Evolutionary conservation across 2,329 filamentous ascomycete species (phyloP).

Genomic region (Stagonosporopsis cucurbitacearum): DNA sequence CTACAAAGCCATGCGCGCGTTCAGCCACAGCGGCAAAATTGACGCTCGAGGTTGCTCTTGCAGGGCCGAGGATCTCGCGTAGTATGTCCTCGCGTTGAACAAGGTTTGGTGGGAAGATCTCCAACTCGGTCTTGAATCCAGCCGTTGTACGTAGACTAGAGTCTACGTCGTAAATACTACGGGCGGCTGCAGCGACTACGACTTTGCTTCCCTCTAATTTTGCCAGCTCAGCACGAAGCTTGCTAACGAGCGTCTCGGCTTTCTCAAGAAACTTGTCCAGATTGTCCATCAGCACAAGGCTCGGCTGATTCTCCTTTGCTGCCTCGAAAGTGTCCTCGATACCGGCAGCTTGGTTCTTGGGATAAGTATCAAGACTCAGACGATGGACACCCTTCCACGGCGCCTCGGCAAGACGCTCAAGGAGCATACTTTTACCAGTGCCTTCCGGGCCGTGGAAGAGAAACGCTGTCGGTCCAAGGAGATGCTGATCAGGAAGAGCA

Average conservation of each 20-base stretch:
- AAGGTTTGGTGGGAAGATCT: constrained; percentile 78
- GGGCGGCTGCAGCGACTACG: constrained; percentile 76
- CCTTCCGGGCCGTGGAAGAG: constrained; percentile 82
- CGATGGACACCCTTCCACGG: constrained; percentile 75
- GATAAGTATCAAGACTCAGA: constrained; percentile 58
- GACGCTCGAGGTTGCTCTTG: constrained; percentile 60
- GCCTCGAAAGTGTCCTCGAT: constrained; percentile 74
- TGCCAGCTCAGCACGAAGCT: constrained; percentile 52
- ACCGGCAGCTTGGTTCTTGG: constrained; percentile 57
- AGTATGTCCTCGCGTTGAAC: constrained; percentile 76
- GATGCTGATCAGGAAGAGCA: constrained; percentile 28
- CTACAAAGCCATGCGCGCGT: constrained; percentile 86
- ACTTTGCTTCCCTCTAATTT: constrained; percentile 63
- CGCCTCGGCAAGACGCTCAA: constrained; percentile 68
- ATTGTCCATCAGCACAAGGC: constrained; percentile 79
- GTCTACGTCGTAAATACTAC: constrained; percentile 75
- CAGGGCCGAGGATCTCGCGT: constrained; percentile 51
- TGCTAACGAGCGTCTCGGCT: constrained; percentile 35
- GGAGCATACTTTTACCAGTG: constrained; percentile 81
- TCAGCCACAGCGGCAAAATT: constrained; percentile 65
- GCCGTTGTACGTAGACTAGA: constrained; percentile 68
- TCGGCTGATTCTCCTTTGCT: constrained; percentile 72
- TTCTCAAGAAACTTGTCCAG: constrained; percentile 66
- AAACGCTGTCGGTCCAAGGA: constrained; percentile 60
- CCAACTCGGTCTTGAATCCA: constrained; percentile 71